Conservation (phyloP, 2,329 filamentous ascomycete genomes). For the Didymella sp. region DNA sequence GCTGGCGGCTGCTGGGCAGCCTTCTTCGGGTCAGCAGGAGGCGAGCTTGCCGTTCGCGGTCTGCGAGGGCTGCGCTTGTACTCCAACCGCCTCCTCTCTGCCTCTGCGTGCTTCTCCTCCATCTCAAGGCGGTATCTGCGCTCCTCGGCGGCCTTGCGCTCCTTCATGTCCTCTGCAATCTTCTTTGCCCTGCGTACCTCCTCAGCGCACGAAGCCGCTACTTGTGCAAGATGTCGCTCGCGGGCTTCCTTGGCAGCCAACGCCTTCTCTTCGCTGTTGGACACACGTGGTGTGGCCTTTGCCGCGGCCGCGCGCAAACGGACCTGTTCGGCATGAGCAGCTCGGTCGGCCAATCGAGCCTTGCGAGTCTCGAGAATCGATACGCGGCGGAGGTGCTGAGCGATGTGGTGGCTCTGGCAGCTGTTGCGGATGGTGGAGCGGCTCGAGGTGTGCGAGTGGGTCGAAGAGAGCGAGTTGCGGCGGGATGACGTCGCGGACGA, state of each 20-base stretch:
- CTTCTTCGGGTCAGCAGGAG: slow-evolving; percentile 53
- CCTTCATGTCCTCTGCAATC: slow-evolving; percentile 81
- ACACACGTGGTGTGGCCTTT: slow-evolving; percentile 71
- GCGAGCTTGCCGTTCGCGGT: slow-evolving; percentile 64
- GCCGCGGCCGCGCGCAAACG: slow-evolving; percentile 75
- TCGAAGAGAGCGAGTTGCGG: slow-evolving; percentile 79
- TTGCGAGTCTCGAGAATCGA: slow-evolving; percentile 83
- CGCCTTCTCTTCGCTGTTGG: slow-evolving; percentile 76
- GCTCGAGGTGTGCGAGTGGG: slow-evolving; percentile 73
- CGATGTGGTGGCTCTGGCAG: slow-evolving; percentile 77
- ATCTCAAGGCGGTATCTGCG: slow-evolving; percentile 74
- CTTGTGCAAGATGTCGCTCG: slow-evolving; percentile 81
- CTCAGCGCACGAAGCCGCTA: slow-evolving; percentile 80
- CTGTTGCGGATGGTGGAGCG: slow-evolving; percentile 59
- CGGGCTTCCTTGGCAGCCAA: slow-evolving; percentile 78
- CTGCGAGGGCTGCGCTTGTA: slow-evolving; percentile 63
- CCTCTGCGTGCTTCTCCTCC: slow-evolving; percentile 80
- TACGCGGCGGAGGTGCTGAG: slow-evolving; percentile 78
- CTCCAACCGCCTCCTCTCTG: slow-evolving; percentile 70
- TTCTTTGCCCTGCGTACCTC: slow-evolving; percentile 84
- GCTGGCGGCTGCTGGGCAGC: slow-evolving; percentile 29
- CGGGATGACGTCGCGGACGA: slow-evolving; percentile 80
- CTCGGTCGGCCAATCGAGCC: slow-evolving; percentile 78
- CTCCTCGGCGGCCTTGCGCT: slow-evolving; percentile 77
- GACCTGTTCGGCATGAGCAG: slow-evolving; percentile 83